Evolutionary conservation across 805 yeast species (phyloP).

Genomic region (Blastobotrys parvus): DNA sequence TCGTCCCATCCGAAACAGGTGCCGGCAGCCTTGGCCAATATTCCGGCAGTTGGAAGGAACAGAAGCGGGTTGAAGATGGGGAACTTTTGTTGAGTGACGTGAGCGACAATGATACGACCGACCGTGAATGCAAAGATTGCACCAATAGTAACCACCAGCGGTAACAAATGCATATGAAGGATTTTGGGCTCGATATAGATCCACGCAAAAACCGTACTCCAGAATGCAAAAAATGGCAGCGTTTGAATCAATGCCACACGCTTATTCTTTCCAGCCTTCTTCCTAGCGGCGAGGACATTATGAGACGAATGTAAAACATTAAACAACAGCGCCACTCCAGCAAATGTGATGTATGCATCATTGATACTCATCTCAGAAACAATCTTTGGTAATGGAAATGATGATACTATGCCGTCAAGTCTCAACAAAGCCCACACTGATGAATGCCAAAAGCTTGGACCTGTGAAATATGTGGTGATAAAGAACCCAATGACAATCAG

Average conservation of each 20-base stretch:
- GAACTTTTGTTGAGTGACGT: slow-evolving; percentile 68
- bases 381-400: not conserved
- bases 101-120: slow-evolving; percentile 86
- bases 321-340: slow-evolving; percentile 51
- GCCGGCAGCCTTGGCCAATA: slow-evolving; percentile 22
- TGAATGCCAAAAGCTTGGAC: slow-evolving; percentile 59
- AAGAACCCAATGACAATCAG: slow-evolving; percentile 50
- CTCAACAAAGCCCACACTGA: slow-evolving; percentile 28
- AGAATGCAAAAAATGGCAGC: slow-evolving; percentile 59
- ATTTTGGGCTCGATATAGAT: slow-evolving; percentile 40
- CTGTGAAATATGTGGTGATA: slow-evolving; percentile 55
- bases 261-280: slow-evolving; percentile 21
- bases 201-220: slow-evolving; percentile 38
- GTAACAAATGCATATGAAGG: slow-evolving; percentile 33
- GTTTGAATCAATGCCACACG: slow-evolving; percentile 43
- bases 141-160: slow-evolving; percentile 63
- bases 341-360: slow-evolving; percentile 40
- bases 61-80: slow-evolving; percentile 65
- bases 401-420: not conserved
- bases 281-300: slow-evolving; percentile 51
- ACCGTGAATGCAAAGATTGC: slow-evolving; percentile 72
- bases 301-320: slow-evolving; percentile 59
- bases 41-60: slow-evolving; percentile 36
- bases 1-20: slow-evolving; percentile 25
- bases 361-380: slow-evolving; percentile 22